Conservation (phyloP, 2,329 filamentous ascomycete genomes). For the Aspergillus glaucus region DNA sequence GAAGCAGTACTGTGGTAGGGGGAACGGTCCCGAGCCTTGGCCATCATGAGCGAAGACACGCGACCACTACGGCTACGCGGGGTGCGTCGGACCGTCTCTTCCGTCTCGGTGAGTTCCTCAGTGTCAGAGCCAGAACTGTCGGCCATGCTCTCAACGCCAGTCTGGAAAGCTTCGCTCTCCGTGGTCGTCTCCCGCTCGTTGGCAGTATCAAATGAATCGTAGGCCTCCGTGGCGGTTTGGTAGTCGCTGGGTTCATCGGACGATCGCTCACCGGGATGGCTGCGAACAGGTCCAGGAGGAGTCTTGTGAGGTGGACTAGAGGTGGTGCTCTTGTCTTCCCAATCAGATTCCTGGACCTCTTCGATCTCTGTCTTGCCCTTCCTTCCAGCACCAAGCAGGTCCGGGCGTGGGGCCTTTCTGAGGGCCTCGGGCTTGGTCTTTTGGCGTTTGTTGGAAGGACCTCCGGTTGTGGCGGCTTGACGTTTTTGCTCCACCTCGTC, state of each 20-base stretch:
- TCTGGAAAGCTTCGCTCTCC: constrained; percentile 93
- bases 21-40: constrained; percentile 51
- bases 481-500: constrained; percentile 76
- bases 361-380: constrained; percentile 71
- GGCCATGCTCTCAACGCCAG: constrained; percentile 67
- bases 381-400: constrained; percentile 67
- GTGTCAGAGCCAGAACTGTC: constrained; percentile 56
- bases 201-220: constrained; percentile 63
- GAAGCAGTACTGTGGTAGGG: constrained; percentile 86
- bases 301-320: constrained; percentile 50
- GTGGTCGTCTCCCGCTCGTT: constrained; percentile 70
- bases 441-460: constrained; percentile 46
- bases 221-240: constrained; percentile 73
- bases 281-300: constrained; percentile 23
- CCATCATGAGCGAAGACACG: constrained; percentile 31
- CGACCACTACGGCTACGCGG: constrained; percentile 32
- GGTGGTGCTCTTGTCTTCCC: constrained; percentile 73
- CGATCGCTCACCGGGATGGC: constrained; percentile 19
- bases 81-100: constrained; percentile 45
- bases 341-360: constrained; percentile 71
- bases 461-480: constrained; percentile 40
- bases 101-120: constrained; percentile 81
- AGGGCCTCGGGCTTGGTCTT: constrained; percentile 60
- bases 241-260: constrained; percentile 59
- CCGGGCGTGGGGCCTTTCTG: constrained; percentile 71